Base-by-base conservation (phyloP, 148 eudicot species). In the Cornus kousa region DNA sequence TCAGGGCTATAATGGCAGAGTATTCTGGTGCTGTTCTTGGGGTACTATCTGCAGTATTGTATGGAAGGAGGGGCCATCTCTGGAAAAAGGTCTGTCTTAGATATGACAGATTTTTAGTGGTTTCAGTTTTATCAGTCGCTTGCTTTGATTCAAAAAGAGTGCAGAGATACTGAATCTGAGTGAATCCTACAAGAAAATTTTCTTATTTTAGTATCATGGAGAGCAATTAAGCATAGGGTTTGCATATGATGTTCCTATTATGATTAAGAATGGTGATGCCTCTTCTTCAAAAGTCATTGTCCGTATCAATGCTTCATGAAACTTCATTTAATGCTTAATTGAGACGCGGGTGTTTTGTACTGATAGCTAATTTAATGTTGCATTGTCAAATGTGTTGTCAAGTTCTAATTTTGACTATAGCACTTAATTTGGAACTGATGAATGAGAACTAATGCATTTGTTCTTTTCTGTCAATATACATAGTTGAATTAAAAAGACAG, bases 11-110 rank as follows among this genome's bases (percentile, higher is more conserved):
- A 80, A 84, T 96, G 87, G 97, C 90, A 55, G 99, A 96, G 74
- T 96, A 96, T 80, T 91, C 99, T 59, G 99, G 99, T 81, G 99
- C 99, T 80, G 90, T 95, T 70, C 99, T 95, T 75, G 98, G 98
- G 86, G 99, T 95, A 24, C 71, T 95, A 72, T 95, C 99, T 68
- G 97, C 88, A 33, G 93, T 87, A 57, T 70, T 95, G 73, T 93
- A 93, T 88, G 94, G 97, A 68, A 88, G 91, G 82, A 83, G 88
- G 73, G 94, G 89, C 80, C 92, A 85, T 81, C 72, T 89, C 50
- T 95, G 97, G 99, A 95, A 90, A 83, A 95, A 95, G 99, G 99
- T 95, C 48, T 82, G 46, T 76, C 37, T 19, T 33, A 35, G 19
- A 73, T 66, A 40, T 46, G 60, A 50, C 28, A 35, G 65, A 13